These are phyloP conservation scores for Lactifluus pinguis DNA, from an alignment of 768 basidiomycete species.

Conservation along the genomic window DNA sequence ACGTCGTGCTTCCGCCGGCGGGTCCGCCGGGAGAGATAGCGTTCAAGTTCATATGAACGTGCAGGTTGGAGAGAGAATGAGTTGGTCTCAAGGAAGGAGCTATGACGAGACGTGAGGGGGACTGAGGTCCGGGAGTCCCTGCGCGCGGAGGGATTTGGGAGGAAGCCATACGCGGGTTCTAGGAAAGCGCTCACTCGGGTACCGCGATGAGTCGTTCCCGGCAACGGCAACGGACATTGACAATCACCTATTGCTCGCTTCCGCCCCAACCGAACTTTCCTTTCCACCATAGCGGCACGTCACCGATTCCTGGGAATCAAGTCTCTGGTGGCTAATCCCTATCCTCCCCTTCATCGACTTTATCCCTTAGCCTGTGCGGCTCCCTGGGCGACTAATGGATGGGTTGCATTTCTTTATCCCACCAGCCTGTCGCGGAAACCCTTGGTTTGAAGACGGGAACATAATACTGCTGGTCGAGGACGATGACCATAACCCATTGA, in stretches of 20 bases:
- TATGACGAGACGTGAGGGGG: constrained; percentile 47
- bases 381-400: background rate
- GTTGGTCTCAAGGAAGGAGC: constrained; percentile 43
- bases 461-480: constrained; percentile 36
- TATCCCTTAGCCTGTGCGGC: background rate
- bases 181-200: background rate
- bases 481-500: constrained; percentile 23
- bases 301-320: background rate
- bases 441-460: constrained; percentile 57
- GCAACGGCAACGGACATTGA: no score
- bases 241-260: background rate
- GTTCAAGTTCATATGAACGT: constrained; percentile 35
- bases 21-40: background rate
- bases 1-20: background rate
- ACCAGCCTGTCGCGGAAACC: constrained; percentile 28
- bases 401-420: constrained; percentile 5
- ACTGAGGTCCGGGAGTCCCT: constrained; percentile 29
- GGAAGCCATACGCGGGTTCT: background rate
- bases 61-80: constrained; percentile 48
- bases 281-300: background rate
- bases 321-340: background rate
- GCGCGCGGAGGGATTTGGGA: constrained; percentile 29
- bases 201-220: no score
- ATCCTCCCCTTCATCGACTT: background rate
- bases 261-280: background rate